A percentile compares a stretch with the other conserved stretches of the same genome.
phyloP scores from a whole-genome alignment of 2,329 filamentous ascomycete genomes.

The Sclerotinia minor region DNA sequence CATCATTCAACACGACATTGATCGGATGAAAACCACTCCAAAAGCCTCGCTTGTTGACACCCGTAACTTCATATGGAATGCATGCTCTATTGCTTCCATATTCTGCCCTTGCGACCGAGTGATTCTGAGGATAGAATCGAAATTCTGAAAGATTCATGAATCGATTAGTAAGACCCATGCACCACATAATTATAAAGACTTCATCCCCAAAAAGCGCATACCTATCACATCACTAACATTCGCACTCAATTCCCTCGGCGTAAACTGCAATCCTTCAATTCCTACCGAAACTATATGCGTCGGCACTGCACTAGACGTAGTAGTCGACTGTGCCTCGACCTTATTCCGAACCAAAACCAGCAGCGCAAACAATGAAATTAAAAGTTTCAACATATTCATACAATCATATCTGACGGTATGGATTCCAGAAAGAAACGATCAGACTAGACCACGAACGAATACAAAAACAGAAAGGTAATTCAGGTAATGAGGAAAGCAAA shows the following conservation, averaged over 20 bases:
- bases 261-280: conserved; percentile 29
- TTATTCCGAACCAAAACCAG: neutral
- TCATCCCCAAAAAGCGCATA: conserved; percentile 13
- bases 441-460: conserved; percentile 1
- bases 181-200: neutral
- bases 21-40: conserved; percentile 53
- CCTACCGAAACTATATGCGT: conserved; percentile 24
- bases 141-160: conserved; percentile 45
- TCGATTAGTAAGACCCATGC: neutral
- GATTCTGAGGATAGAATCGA: conserved; percentile 61
- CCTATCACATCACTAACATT: conserved; percentile 35
- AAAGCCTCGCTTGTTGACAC: conserved; percentile 53
- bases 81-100: conserved; percentile 55
- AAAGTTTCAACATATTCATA: conserved; percentile 17
- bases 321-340: conserved; percentile 22
- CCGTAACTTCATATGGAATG: conserved; percentile 59
- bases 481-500: neutral
- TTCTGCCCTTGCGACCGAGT: conserved; percentile 61
- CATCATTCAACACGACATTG: conserved; percentile 45
- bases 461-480: neutral
- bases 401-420: neutral
- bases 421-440: neutral
- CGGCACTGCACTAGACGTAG: conserved; percentile 3
- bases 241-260: conserved; percentile 31
- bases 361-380: conserved; percentile 3